Evolutionary conservation across 306 rosid species (phyloP), one percentile per base, ranked within the genome.

Genomic region (Malus sylvestris): DNA sequence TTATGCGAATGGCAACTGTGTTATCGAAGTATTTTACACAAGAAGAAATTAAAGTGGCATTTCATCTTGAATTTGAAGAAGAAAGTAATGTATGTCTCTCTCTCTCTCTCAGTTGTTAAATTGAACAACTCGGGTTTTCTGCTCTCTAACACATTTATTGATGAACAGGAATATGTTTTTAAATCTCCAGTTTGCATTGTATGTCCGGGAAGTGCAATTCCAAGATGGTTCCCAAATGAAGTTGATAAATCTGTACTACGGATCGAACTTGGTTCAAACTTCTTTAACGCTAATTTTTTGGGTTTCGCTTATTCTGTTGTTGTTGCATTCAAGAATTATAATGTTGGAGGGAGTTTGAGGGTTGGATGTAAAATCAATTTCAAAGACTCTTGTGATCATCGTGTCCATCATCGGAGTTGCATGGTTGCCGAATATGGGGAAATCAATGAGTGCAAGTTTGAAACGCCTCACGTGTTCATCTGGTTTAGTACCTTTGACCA

Each of bases 191-290:
- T 25, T 6, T 3, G 11, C 5, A 7, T 16, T 5, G 1, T 2
- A 22, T 79, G 61, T 18, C 75, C 78, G 3, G 79, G 83, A 29
- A 45, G 3, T 46, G 53, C 67, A 58, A 13, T 13, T 67, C 79
- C 83, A 0, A 20, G 35, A 2, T 80, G 83, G 79, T 73, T 80
- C 65, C 22, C 51, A 64, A 58, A 16, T n/a, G 23, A 33, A 33
- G 38, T 33, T 3, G 71, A 68, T 38, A 75, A 76, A 4, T 61
- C 55, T 35, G 52, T 69, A 4, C 49, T 74, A 45, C 14, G 25
- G 10, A 35, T 68, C 66, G 29, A 74, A 32, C 70, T 75, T 69
- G 57, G 67, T 35, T 25, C 30, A 27, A 15, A 15, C 6, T 60
- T 33, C 57, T 33, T 33, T 33, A 33, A 33, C 38, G 5, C 38